Percentiles rank a stretch among this genome's conserved stretches.
These are phyloP conservation scores for Aspergillus baeticus DNA, from an alignment of 495 filamentous ascomycete species.

Conservation along the genomic window DNA sequence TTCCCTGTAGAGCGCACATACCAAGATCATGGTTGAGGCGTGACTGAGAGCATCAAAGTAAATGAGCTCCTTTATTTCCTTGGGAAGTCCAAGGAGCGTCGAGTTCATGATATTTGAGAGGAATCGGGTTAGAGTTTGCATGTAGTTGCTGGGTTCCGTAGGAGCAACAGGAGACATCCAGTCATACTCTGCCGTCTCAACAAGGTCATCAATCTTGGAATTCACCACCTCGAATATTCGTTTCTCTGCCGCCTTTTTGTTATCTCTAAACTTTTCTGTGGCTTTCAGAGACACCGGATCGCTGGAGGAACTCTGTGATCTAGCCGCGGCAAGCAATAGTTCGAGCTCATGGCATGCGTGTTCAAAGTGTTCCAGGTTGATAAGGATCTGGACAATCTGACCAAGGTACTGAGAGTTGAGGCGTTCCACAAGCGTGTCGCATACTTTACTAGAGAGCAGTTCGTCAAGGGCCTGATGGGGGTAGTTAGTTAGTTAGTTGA, in stretches of 20 bases:
- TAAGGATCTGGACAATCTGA: slow-evolving; percentile 97
- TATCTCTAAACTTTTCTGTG: slow-evolving; percentile 78
- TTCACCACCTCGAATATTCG: slow-evolving; percentile 98
- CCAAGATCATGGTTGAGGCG: slow-evolving; percentile 81
- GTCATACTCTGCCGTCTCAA: slow-evolving; percentile 95
- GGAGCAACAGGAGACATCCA: slow-evolving; percentile 72
- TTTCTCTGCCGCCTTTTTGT: slow-evolving; percentile 95
- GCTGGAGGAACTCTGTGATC: slow-evolving; percentile 70
- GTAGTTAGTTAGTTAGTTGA: slow-evolving; percentile 11
- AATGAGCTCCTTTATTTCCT: slow-evolving; percentile 94
- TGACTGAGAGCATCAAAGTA: slow-evolving; percentile 96
- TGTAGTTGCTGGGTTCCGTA: slow-evolving; percentile 81
- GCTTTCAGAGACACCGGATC: slow-evolving; percentile 74
- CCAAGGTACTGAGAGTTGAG: slow-evolving; percentile 90
- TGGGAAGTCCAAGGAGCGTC: slow-evolving; percentile 83
- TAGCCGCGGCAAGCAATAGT: slow-evolving; percentile 72
- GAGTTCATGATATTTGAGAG: slow-evolving; percentile 97
- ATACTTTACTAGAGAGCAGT: slow-evolving; percentile 86
- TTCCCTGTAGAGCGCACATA: too few species aligned
- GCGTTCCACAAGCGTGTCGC: slow-evolving; percentile 81
- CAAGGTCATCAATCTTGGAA: slow-evolving; percentile 96
- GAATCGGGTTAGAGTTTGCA: slow-evolving; percentile 88
- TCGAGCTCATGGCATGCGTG: slow-evolving; percentile 86
- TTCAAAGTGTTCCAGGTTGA: slow-evolving; percentile 97
- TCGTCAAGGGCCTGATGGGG: slow-evolving; percentile 70